These are phyloP conservation scores for Eucalyptus marginata DNA, from an alignment of 345 rosid genomes.

Conservation along the genomic window DNA sequence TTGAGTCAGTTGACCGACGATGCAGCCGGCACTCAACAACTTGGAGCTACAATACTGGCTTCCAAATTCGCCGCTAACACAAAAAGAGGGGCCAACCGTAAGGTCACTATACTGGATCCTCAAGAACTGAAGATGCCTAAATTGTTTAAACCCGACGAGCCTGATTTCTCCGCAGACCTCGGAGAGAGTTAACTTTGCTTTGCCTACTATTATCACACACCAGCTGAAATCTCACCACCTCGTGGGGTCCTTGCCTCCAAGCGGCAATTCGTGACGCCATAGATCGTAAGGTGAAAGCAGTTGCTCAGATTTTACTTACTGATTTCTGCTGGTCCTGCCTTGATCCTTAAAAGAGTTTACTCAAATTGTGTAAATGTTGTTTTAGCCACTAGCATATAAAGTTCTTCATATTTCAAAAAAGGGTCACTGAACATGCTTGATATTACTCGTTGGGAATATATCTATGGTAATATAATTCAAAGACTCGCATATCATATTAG, in stretches of 20 bases:
- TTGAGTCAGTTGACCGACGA: background rate
- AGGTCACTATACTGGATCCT: conserved; percentile 19
- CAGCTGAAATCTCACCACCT: background rate
- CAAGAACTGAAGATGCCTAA: conserved; percentile 79
- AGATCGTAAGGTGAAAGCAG: background rate
- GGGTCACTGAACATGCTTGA: background rate
- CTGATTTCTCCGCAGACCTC: conserved; percentile 32
- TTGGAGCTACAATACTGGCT: conserved; percentile 48
- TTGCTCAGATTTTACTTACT: background rate
- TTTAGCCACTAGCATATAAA: background rate
- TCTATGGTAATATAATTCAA: background rate
- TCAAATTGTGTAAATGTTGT: background rate
- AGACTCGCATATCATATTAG: background rate
- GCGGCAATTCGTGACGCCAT: background rate
- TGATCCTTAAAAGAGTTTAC: background rate
- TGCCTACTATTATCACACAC: background rate
- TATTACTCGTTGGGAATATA: background rate
- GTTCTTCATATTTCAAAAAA: background rate
- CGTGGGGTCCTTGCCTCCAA: background rate
- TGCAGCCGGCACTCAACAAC: conserved; percentile 16
- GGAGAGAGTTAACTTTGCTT: background rate
- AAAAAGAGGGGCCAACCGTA: conserved; percentile 25
- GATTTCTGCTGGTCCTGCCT: background rate
- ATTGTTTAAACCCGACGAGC: conserved; percentile 71
- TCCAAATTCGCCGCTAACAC: conserved; percentile 64